Conservation (phyloP, 768 basidiomycete genomes). For the Hirschioporus abietinus region DNA sequence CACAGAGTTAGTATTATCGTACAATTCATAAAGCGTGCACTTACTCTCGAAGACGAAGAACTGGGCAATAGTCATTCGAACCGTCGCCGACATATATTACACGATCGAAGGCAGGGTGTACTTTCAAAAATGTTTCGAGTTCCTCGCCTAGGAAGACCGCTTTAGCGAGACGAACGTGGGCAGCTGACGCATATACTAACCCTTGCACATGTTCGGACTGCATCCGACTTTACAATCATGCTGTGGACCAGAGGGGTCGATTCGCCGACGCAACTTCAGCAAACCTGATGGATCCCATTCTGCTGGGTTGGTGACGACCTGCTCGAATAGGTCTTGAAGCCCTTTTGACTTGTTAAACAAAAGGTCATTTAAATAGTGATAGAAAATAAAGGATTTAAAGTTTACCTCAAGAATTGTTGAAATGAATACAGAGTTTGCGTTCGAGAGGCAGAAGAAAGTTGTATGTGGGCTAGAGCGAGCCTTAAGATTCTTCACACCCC, state of each 20-base stretch:
- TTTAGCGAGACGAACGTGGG: background rate
- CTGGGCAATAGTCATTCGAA: slow-evolving; percentile 91
- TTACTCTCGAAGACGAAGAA: slow-evolving; percentile 72
- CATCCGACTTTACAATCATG: slow-evolving; percentile 87
- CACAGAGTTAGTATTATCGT: slow-evolving; percentile 2
- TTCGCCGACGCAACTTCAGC: slow-evolving; percentile 68
- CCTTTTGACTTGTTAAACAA: slow-evolving; percentile 57
- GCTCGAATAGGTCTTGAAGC: slow-evolving; percentile 65
- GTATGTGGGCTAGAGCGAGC: slow-evolving; percentile 52
- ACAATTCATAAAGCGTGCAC: background rate
- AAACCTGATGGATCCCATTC: slow-evolving; percentile 67
- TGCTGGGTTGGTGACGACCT: slow-evolving; percentile 92
- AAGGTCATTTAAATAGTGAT: background rate
- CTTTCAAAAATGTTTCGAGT: slow-evolving; percentile 71
- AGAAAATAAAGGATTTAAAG: background rate
- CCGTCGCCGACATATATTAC: slow-evolving; percentile 94
- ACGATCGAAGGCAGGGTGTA: slow-evolving; percentile 62
- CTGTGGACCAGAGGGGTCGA: slow-evolving; percentile 72
- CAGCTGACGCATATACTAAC: slow-evolving; percentile 28
- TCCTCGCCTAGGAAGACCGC: slow-evolving; percentile 67
- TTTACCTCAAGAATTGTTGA: slow-evolving; percentile 77
- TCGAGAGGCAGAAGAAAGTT: slow-evolving; percentile 88
- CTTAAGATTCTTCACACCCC: slow-evolving; percentile 79
- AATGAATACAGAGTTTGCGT: slow-evolving; percentile 91
- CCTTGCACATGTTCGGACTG: slow-evolving; percentile 98